Evolutionary conservation across 176 grass and related monocot genomes (phyloP), one percentile per base, ranked within the genome.

Genomic region (Cenchrus americanus): DNA sequence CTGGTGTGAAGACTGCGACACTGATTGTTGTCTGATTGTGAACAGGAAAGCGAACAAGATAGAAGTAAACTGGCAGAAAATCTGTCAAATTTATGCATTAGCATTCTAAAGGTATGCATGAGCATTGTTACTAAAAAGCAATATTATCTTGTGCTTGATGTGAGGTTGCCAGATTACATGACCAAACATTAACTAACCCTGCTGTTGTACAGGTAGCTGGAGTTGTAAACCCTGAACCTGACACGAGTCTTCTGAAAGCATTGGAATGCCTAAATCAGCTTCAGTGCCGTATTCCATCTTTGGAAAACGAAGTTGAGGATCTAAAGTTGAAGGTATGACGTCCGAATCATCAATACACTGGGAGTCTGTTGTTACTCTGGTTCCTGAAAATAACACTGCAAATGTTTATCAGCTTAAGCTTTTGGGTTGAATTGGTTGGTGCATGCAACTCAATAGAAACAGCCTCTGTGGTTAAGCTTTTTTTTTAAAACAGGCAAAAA

Each of bases 41-140:
- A 77, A 81, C 85, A 98, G 96, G 93, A 93, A 84, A 95, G 85
- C 8, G 91, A 98, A 80, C 82, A 88, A 26, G 76, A 92, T 19
- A 91, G 96, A 71, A 86, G 61, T 15, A 82, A 91, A 63, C 86
- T 95, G 14, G 83, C 87, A n/a, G 86, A 93, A 80, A 88, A 95
- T 27, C 76, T 98, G 64, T 78, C 85, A 23, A 86, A 64, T 40
- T 84, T 98, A 73, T 93, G 91, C 71, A 75, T 46, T 48, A 92
- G 71, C 42, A 65, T 94, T 87, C 85, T 98, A 70, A 95, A 95
- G 91, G 96, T 95, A 87, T 73, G 65, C 90, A 84, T 73, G 71
- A 14, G 23, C 64, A 59, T 51, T 53, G 30, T 23, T 53, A 30
- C 82, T 57, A 23, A 19, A 24, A 90, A 74, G 57, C 37, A 70